These are phyloP conservation scores for Pseudocercospora crystallina DNA, from an alignment of 2,329 filamentous ascomycete species.

Conservation along the genomic window DNA sequence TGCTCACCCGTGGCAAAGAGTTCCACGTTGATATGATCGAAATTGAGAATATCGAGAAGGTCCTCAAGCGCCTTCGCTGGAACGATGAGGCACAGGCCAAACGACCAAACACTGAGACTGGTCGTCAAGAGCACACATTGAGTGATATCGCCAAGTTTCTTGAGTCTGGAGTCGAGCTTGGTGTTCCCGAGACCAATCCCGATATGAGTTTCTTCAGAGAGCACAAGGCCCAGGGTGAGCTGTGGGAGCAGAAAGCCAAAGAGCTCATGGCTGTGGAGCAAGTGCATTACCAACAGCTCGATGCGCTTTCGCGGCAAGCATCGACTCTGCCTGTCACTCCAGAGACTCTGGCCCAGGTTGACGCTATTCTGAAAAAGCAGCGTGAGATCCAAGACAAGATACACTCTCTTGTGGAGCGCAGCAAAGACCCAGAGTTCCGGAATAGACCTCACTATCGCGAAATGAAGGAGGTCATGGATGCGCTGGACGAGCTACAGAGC, in stretches of 20 bases:
- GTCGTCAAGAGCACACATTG: constrained; percentile 63
- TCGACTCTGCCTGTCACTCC: constrained; percentile 74
- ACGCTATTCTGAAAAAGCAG: constrained; percentile 92
- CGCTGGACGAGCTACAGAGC: constrained; percentile 83
- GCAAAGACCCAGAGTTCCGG: constrained; percentile 70
- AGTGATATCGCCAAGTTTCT: constrained; percentile 79
- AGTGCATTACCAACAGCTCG: constrained; percentile 91
- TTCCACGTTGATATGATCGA: constrained; percentile 93
- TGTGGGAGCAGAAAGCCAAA: constrained; percentile 90
- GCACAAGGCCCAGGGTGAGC: constrained; percentile 71
- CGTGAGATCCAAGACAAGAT: constrained; percentile 91
- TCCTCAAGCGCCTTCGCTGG: constrained; percentile 86
- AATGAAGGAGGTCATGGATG: constrained; percentile 85
- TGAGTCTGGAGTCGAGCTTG: constrained; percentile 71
- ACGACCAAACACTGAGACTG: constrained; percentile 30
- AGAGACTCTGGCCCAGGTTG: constrained; percentile 77
- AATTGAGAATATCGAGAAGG: constrained; percentile 74
- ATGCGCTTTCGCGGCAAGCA: constrained; percentile 84
- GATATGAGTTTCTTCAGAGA: constrained; percentile 74
- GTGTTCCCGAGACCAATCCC: constrained; percentile 77
- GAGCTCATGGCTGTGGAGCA: constrained; percentile 90
- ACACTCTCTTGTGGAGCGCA: constrained; percentile 74
- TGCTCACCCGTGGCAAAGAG: constrained; percentile 82
- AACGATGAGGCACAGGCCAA: constrained; percentile 70
- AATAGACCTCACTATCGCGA: constrained; percentile 85